phyloP scores from a whole-genome alignment of 208 protist species.

The Balamuthia mandrillaris region DNA sequence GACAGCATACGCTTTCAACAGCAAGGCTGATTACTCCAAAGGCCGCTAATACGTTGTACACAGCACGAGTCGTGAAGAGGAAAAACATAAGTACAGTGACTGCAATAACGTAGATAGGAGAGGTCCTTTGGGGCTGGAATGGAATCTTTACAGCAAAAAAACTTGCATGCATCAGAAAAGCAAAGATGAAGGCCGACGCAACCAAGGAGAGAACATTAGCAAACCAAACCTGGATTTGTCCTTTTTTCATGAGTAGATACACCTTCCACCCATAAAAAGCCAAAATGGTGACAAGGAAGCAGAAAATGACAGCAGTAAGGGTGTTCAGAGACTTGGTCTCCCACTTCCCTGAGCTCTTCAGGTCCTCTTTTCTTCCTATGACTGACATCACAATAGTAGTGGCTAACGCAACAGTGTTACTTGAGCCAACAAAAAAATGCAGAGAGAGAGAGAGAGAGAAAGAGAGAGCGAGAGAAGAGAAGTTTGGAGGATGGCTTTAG shows the following conservation, averaged over 20 bases:
- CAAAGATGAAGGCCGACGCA: too few relatives aligned
- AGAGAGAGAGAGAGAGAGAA: not conserved
- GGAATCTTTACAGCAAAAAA: too few relatives aligned
- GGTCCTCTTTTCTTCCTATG: not conserved
- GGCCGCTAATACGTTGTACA: not conserved
- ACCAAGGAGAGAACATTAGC: too few relatives aligned
- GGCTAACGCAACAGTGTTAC: not conserved
- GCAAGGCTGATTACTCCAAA: not conserved
- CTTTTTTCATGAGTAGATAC: not conserved
- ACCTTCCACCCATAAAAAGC: not conserved
- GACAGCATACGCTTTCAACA: not conserved
- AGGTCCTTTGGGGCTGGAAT: not conserved
- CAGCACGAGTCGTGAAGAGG: not conserved
- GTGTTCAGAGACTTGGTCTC: not conserved
- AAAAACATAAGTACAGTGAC: conserved; percentile 3
- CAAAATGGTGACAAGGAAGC: not conserved
- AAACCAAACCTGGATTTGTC: not conserved
- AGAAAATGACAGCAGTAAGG: not conserved
- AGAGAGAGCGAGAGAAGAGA: not conserved
- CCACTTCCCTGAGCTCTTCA: not conserved
- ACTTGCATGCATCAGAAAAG: too few relatives aligned
- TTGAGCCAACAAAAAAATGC: not conserved
- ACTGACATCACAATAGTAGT: not conserved
- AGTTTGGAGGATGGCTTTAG: too few relatives aligned
- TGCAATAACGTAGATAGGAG: not conserved